Conservation (phyloP, 768 basidiomycete species). For the Mycena galopus region DNA sequence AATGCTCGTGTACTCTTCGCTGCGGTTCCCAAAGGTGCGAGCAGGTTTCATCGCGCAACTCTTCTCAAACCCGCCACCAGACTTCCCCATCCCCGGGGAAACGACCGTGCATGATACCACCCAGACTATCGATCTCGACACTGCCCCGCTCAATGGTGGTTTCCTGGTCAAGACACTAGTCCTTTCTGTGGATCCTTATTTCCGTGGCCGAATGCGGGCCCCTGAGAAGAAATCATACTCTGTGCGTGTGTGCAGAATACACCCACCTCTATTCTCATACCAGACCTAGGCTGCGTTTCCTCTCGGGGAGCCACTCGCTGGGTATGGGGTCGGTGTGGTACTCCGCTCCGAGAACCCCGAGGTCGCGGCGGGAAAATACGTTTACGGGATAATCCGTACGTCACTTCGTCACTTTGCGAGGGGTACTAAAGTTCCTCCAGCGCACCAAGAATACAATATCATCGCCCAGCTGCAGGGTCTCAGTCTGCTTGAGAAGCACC, state of each 20-base stretch:
- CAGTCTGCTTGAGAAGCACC: conserved; percentile 49
- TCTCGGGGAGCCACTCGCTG: conserved; percentile 40
- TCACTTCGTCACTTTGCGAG: no score
- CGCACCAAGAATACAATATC: conserved; percentile 52
- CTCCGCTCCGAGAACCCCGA: conserved; percentile 48
- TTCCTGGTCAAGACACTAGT: conserved; percentile 54
- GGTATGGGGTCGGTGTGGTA: conserved; percentile 52
- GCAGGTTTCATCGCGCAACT: no score
- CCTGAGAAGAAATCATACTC: conserved; percentile 37
- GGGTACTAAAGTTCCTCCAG: conserved; percentile 30
- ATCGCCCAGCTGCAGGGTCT: conserved; percentile 20
- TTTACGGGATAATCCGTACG: conserved; percentile 43
- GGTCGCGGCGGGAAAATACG: conserved; percentile 46
- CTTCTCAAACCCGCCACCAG: conserved; percentile 2
- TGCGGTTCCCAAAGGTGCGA: conserved; percentile 38
- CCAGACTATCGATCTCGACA: conserved; percentile 54
- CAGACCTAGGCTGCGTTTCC: conserved; percentile 2
- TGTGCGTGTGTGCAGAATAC: conserved; percentile 11
- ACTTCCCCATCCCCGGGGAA: conserved; percentile 46
- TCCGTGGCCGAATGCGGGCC: conserved; percentile 47
- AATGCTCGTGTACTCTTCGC: conserved; percentile 41
- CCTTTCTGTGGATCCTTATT: conserved; percentile 55
- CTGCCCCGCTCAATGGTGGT: conserved; percentile 47
- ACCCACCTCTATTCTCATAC: neutral
- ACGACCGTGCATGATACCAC: conserved; percentile 48